Base-by-base conservation (phyloP, 2,329 filamentous ascomycete species). In the Cordyceps militaris region DNA sequence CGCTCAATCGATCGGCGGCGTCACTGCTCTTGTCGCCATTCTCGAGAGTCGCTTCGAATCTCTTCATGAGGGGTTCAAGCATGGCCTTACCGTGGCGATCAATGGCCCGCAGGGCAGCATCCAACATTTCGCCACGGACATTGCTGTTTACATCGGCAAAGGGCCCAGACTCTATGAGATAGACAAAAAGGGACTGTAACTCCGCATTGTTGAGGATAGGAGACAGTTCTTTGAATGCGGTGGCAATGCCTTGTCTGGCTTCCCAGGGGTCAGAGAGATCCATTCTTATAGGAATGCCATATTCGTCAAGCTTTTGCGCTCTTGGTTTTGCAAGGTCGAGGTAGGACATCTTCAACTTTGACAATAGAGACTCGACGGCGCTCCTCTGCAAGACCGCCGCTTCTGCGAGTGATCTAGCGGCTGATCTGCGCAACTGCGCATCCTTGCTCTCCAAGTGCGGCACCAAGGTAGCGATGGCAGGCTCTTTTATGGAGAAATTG, bases 181-280 rank as follows among this genome's bases (percentile, higher is more conserved):
- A 97, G 58, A 84, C 79, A 65, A 97, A 82, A 69, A 97, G 91
- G 0, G 82, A 79, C 56, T 93, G 86, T 24, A 97, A 78, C 57
- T 89, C 81, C 4, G 81, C 75, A 43, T 82, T 81, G 30, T 84
- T 81, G 66, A 97, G 87, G 10, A 84, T 75, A 7, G 81, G 74
- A 2, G 89, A 85, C 63, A 99, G 81, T 65, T 94, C 88, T 70
- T 86, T 90, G 74, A 96, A 95, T 2, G 91, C 87, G 23, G 91
- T 80, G 9, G 91, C 93, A 65, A 97, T 87, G 56, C 94, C 94
- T 66, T 96, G 92, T 63, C 95, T 83, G 13, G 84, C 83, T 70
- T 97, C 91, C 93, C 93, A 99, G 2, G 87, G 88, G 72, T 99
- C 94, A 5, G 88, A 82, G 11, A 91, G 77, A 63, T 97, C 90